Evolutionary conservation across 805 yeast species (phyloP), one percentile per base, ranked within the genome.

Genomic region (Lipomyces chichibuensis): DNA sequence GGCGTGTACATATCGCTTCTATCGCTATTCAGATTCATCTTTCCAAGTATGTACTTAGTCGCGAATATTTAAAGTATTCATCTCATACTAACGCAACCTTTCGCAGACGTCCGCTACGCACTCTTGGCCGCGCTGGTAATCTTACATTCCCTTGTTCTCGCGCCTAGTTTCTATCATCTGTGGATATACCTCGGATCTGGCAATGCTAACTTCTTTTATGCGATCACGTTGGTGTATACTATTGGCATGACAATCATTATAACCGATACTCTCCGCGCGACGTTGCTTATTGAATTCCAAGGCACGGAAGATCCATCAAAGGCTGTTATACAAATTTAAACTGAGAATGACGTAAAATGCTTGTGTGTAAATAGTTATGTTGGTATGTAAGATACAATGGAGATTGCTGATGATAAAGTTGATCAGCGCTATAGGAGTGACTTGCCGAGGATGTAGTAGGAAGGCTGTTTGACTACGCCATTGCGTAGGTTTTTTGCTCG

Each of bases 161-260:
- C 95, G 4, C 98, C 98, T 1, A 87, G 91, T 9, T 95, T 94
- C 76, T 92, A 92, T 80, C 92, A 92, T 77, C 84, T 95, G 67
- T 95, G 99, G 99, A 91, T 94, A 72, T 89, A 88, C 66, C 82
- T 91, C 65, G 97, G 97, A 14, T 91, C 95, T 39, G 99, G 99
- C 33, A 95, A 95, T 79, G 88, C 97, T 62, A 95, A 95, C 78
- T 95, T 95, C 81, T 95, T 92, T 80, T 95, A 94, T 80, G 97
- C 98, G 51, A 90, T 95, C 73, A 91, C 95, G 2, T 82, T 95
- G 66, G 90, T 89, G 2, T 89, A 92, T 77, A 88, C 90, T 0
- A 80, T 87, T 8, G 90, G 92, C 2, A 83, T 92, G 71, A 86
- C 87, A 0, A 77, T 90, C 37, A 81, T 91, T 2, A 74, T 92